Base-by-base conservation (phyloP, 768 basidiomycete species). In the Phallus indusiatus region DNA sequence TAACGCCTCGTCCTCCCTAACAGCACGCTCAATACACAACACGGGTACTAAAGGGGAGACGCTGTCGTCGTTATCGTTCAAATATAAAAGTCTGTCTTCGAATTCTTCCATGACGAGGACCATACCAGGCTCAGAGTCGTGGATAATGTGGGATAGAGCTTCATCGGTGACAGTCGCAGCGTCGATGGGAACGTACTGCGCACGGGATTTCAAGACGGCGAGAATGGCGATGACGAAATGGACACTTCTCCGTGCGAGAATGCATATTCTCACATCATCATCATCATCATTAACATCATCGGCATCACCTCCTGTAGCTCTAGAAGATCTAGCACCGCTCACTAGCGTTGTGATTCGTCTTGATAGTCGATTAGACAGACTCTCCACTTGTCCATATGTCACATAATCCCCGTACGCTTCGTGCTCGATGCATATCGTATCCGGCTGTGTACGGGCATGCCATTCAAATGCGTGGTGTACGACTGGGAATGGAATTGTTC, bases 151-250 rank as follows among this genome's bases (percentile, higher is more conserved):
- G 8, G 37, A 46, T 33, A 66, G 59, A 21, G 64, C 63, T n/a
- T 34, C 47, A 34, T 66, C 65, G 4, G 65, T 64, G 60, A 66
- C 57, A 53, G 61, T 63, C 11, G 51, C 60, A 7, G 54, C 64
- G 53, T 66, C 65, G 6, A 66, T 57, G 16, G 65, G 65, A 22
- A 66, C 62, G 56, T 66, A 66, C 24, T 63, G 62, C 8, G 62
- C 65, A 46, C 64, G 62, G 12, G 62, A 61, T 58, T 66, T 66
- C 47, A 66, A 64, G 16, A 63, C 59, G 14, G 64, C 64, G 11
- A 65, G 49, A 21, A 66, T 59, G 16, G 60, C 62, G 11, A 65
- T 53, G 24, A 64, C 46, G 37, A 65, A 54, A 58, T 53, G 10
- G 46, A 66, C 60, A 22, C 62, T 63, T 24, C 65, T 55, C 35